Evolutionary conservation across 2,329 filamentous ascomycete species (phyloP).

Genomic region (Pyrenochaeta sp.): DNA sequence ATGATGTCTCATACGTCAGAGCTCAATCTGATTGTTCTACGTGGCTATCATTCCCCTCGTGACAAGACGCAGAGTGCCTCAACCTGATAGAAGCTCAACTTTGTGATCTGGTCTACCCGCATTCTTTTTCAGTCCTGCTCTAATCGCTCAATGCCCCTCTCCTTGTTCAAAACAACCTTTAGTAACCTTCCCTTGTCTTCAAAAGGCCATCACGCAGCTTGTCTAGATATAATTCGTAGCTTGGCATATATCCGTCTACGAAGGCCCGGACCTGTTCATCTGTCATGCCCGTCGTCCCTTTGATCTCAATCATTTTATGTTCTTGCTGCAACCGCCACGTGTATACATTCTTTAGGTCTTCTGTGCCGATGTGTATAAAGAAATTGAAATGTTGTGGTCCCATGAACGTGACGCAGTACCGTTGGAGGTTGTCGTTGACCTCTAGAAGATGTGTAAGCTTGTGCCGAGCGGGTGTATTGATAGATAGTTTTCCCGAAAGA

Average conservation of each 20-base stretch:
- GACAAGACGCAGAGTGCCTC: too few species aligned
- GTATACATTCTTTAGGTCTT: constrained; percentile 79
- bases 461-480: constrained; percentile 62
- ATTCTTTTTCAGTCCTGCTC: constrained; percentile 32
- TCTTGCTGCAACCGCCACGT: constrained; percentile 87
- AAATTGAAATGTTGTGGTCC: constrained; percentile 60
- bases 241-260: constrained; percentile 69
- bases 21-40: too few species aligned
- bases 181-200: constrained; percentile 57
- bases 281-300: constrained; percentile 79
- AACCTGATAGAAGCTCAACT: too few species aligned
- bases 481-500: constrained; percentile 54
- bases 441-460: constrained; percentile 64
- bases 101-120: neutral
- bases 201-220: constrained; percentile 61
- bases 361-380: constrained; percentile 75
- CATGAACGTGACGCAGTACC: constrained; percentile 60
- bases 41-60: too few species aligned
- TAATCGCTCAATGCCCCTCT: constrained; percentile 54
- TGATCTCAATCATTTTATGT: constrained; percentile 69
- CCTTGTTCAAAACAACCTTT: constrained; percentile 59
- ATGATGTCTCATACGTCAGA: too few species aligned
- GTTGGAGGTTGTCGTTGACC: constrained; percentile 66
- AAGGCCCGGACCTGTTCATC: constrained; percentile 81
- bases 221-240: constrained; percentile 65